phyloP scores from a whole-genome alignment of 148 eudicot genomes.

The Vaccinium darrowii region DNA sequence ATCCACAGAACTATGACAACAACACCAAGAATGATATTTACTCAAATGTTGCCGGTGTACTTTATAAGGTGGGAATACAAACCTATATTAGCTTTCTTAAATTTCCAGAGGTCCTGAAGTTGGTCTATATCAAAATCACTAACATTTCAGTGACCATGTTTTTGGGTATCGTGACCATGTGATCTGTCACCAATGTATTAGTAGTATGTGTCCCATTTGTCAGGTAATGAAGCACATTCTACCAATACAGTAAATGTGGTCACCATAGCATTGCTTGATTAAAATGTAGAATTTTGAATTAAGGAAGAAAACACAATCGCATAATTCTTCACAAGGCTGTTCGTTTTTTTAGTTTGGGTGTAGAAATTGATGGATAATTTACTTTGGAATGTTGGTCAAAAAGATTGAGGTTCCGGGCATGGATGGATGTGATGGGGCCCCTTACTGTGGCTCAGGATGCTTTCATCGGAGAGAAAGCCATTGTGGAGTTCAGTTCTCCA shows the following conservation, averaged over 20 bases:
- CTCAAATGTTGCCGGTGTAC: constrained; percentile 6
- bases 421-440: constrained; percentile 34
- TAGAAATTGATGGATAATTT: background rate
- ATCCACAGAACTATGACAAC: constrained; percentile 34
- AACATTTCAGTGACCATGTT: too few species aligned
- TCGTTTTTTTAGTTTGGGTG: background rate
- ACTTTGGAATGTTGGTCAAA: background rate
- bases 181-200: too few species aligned
- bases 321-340: background rate
- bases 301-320: too few species aligned
- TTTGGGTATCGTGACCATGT: too few species aligned
- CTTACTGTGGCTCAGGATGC: constrained; percentile 46
- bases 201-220: too few species aligned
- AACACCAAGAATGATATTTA: constrained; percentile 35
- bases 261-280: too few species aligned
- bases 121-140: too few species aligned
- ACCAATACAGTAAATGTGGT: too few species aligned
- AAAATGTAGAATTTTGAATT: too few species aligned
- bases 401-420: constrained; percentile 49
- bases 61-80: constrained; percentile 7
- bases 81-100: background rate
- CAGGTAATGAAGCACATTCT: too few species aligned
- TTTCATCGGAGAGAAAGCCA: constrained; percentile 44
- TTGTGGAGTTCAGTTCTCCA: constrained; percentile 27
- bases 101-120: background rate